phyloP scores from a whole-genome alignment of 2,329 filamentous ascomycete genomes.

The Aspergillus udagawae region DNA sequence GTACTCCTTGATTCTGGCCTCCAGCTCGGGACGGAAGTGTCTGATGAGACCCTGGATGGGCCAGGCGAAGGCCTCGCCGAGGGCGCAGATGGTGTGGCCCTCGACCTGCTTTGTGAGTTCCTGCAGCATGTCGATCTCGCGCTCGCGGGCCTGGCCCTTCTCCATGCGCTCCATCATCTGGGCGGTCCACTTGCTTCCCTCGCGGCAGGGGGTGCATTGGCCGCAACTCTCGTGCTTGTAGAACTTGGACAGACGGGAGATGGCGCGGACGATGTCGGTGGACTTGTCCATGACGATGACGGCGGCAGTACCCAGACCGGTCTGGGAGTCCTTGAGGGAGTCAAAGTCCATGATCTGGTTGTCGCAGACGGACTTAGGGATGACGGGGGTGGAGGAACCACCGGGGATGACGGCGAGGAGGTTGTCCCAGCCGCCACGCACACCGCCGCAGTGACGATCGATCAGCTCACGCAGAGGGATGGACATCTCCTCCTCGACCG shows the following conservation, averaged over 20 bases:
- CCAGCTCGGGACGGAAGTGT: conserved; percentile 94
- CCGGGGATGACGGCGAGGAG: conserved; percentile 91
- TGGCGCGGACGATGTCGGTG: conserved; percentile 90
- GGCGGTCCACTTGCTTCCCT: conserved; percentile 98
- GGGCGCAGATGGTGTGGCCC: conserved; percentile 96
- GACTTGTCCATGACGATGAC: conserved; percentile 99
- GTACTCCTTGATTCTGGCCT: conserved; percentile 82
- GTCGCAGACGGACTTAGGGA: conserved; percentile 86
- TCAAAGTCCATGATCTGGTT: conserved; percentile 99
- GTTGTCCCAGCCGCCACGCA: conserved; percentile 97
- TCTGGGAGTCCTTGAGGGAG: conserved; percentile 94
- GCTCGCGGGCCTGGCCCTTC: conserved; percentile 78
- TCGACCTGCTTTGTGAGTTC: conserved; percentile 99
- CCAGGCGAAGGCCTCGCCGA: conserved; percentile 98
- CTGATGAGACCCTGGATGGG: conserved; percentile 96
- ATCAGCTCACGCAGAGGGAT: conserved; percentile 95
- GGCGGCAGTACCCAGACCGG: conserved; percentile 91
- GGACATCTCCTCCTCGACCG: conserved; percentile 99
- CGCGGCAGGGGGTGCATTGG: conserved; percentile 98
- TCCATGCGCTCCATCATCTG: conserved; percentile 98
- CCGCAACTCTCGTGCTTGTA: conserved; percentile 98
- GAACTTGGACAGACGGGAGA: conserved; percentile 89
- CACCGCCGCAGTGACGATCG: conserved; percentile 96
- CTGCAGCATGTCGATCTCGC: conserved; percentile 99
- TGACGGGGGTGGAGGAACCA: conserved; percentile 91